These are phyloP conservation scores for Penicillium griseofulvum DNA, from an alignment of 2,329 filamentous ascomycete genomes.

Conservation along the genomic window DNA sequence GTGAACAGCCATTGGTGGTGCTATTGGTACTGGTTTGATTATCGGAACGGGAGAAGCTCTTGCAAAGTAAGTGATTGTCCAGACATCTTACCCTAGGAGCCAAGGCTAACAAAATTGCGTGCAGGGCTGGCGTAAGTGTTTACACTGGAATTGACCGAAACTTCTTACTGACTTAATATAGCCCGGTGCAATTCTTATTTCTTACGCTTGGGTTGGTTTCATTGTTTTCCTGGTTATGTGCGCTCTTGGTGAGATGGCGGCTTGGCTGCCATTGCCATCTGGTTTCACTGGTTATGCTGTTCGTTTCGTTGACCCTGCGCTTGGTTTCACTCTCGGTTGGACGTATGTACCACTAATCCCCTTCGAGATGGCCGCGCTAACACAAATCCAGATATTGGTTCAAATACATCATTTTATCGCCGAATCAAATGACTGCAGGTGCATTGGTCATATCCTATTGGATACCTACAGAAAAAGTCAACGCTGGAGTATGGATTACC, in stretches of 20 bases:
- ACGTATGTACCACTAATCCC: constrained; percentile 46
- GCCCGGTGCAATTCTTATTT: constrained; percentile 45
- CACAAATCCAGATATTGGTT: constrained; percentile 52
- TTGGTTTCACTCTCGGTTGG: constrained; percentile 76
- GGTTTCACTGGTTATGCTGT: constrained; percentile 80
- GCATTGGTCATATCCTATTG: constrained; percentile 77
- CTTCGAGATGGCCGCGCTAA: not conserved
- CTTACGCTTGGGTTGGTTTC: constrained; percentile 45
- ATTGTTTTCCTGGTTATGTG: constrained; percentile 80
- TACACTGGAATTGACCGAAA: not conserved
- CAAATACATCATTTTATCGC: constrained; percentile 81
- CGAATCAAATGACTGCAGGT: constrained; percentile 80
- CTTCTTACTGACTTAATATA: constrained; percentile 15
- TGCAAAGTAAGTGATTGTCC: constrained; percentile 30
- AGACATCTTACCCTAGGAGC: not conserved
- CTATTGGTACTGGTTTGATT: constrained; percentile 45
- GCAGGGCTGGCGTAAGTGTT: constrained; percentile 38
- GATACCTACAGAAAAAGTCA: constrained; percentile 63
- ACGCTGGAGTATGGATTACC: constrained; percentile 77
- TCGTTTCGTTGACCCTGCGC: constrained; percentile 74
- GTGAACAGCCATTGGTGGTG: constrained; percentile 39
- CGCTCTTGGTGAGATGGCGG: constrained; percentile 78
- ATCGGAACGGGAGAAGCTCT: constrained; percentile 41
- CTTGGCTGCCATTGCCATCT: constrained; percentile 73
- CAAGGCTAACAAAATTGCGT: constrained; percentile 12